A percentile compares a stretch with the other conserved stretches of the same genome.
Evolutionary conservation across 2,329 filamentous ascomycete genomes (phyloP).

Genomic region (Exophiala sideris): DNA sequence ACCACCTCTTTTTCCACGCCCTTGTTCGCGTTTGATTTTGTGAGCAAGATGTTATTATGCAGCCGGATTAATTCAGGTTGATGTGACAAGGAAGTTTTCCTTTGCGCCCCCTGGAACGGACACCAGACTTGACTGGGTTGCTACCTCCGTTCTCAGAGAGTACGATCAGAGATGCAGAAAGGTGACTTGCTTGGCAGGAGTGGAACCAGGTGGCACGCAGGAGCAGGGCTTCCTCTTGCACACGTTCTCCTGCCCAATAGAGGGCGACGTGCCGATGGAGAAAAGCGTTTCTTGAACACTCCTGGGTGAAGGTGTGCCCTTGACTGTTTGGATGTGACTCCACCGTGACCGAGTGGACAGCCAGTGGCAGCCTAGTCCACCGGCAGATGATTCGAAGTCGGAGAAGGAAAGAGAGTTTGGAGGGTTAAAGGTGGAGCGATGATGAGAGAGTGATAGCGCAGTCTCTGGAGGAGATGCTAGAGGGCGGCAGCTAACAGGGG

Average conservation of each 20-base stretch:
- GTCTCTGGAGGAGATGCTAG: slow-evolving; percentile 13
- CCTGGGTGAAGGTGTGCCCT: slow-evolving; percentile 4
- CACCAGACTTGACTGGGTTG: slow-evolving; percentile 11
- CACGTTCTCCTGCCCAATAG: slow-evolving; percentile 15
- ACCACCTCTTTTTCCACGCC: slow-evolving; percentile 1
- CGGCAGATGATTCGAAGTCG: slow-evolving; percentile 17
- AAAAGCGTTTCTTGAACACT: slow-evolving; percentile 8
- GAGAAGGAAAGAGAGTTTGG: slow-evolving; percentile 15
- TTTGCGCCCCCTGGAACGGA: slow-evolving; percentile 4
- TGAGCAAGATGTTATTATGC: slow-evolving; percentile 4
- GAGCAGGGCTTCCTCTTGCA: not conserved
- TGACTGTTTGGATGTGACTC: slow-evolving; percentile 1
- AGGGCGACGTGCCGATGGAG: slow-evolving; percentile 5
- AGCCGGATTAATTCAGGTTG: slow-evolving; percentile 6
- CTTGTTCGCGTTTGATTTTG: slow-evolving; percentile 7
- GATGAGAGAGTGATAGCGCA: slow-evolving; percentile 16
- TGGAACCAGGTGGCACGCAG: slow-evolving; percentile 13
- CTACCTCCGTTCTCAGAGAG: slow-evolving; percentile 12
- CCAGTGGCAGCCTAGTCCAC: slow-evolving; percentile 21
- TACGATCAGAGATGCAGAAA: slow-evolving; percentile 18
- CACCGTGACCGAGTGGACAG: slow-evolving; percentile 11
- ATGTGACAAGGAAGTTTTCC: slow-evolving; percentile 14
- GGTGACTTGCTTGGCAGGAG: slow-evolving; percentile 12
- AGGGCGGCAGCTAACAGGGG: slow-evolving; percentile 22
- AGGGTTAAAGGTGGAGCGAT: slow-evolving; percentile 16